Percentiles rank a stretch among this genome's conserved stretches.
Evolutionary conservation across 345 rosid species (phyloP).

Genomic region (Turritis glabra): DNA sequence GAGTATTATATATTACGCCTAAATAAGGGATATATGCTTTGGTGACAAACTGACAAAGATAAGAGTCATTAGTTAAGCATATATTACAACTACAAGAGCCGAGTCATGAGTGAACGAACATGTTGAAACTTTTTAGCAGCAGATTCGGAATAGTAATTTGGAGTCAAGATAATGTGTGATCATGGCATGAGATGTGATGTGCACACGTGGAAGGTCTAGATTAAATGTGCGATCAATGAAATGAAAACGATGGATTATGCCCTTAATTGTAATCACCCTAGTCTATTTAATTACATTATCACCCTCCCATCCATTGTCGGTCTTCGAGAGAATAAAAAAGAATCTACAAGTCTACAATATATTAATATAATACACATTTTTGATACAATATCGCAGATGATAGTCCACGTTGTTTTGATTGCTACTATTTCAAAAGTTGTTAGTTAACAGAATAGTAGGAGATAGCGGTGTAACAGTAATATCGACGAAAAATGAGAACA

Average conservation of each 20-base stretch:
- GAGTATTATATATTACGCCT: conserved; percentile 1
- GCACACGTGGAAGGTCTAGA: conserved; percentile 24
- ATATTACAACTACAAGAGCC: not conserved
- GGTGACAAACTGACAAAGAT: conserved; percentile 2
- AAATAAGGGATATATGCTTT: not conserved
- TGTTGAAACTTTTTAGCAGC: not conserved
- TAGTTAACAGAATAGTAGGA: not conserved
- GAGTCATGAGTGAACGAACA: not conserved
- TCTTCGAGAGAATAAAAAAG: not conserved
- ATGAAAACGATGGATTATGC: conserved; percentile 26
- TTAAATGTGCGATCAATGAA: conserved; percentile 12
- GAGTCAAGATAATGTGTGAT: not conserved
- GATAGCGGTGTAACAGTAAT: not conserved
- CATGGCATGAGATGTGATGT: conserved; percentile 12
- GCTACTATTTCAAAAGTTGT: not conserved
- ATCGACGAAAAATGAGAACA: not conserved
- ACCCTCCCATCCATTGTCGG: conserved; percentile 29
- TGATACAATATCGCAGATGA: not conserved
- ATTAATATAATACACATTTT: not conserved
- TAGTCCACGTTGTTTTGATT: not conserved
- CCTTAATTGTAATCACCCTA: conserved; percentile 25
- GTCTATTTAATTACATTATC: conserved; percentile 3
- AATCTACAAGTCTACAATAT: not conserved
- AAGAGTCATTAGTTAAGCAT: not conserved
- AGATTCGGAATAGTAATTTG: not conserved